Conservation (phyloP, 2,329 filamentous ascomycete species). For the Stemphylium vesicarium region DNA sequence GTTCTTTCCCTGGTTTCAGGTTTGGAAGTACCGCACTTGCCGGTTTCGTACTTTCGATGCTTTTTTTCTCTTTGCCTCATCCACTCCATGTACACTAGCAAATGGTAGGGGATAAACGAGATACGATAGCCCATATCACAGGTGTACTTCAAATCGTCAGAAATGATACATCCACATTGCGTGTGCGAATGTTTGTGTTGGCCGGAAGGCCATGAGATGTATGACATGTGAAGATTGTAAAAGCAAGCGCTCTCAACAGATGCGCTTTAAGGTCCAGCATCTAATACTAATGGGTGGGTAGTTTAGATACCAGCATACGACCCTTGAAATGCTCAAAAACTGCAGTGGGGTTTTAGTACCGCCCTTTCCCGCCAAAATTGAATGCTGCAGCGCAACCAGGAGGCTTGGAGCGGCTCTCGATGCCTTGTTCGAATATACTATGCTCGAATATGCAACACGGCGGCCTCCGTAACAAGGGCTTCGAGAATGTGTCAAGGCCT, state of each 20-base stretch:
- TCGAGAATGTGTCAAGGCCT: not conserved
- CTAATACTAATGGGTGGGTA: too few relatives aligned
- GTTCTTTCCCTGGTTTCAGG: not conserved
- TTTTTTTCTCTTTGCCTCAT: not conserved
- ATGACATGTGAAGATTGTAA: not conserved
- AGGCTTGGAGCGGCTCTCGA: not conserved
- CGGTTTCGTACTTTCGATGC: conserved; percentile 5
- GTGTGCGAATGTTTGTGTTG: not conserved
- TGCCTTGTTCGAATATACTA: not conserved
- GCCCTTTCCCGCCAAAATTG: not conserved
- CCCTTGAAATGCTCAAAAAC: too few relatives aligned
- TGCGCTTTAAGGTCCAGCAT: too few relatives aligned
- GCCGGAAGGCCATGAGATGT: not conserved
- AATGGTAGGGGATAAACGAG: not conserved
- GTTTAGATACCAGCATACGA: too few relatives aligned
- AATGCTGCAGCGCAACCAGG: not conserved
- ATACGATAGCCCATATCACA: not conserved
- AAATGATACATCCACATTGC: not conserved
- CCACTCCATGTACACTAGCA: not conserved
- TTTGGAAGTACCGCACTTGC: conserved; percentile 1
- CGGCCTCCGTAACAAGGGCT: not conserved
- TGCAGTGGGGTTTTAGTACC: too few relatives aligned
- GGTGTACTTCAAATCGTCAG: not conserved
- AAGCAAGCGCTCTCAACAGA: too few relatives aligned
- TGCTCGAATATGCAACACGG: not conserved